Percentiles rank a stretch among this genome's conserved stretches.
These are phyloP conservation scores for Hydnomerulius pinastri DNA, from an alignment of 768 basidiomycete genomes.

Conservation along the genomic window DNA sequence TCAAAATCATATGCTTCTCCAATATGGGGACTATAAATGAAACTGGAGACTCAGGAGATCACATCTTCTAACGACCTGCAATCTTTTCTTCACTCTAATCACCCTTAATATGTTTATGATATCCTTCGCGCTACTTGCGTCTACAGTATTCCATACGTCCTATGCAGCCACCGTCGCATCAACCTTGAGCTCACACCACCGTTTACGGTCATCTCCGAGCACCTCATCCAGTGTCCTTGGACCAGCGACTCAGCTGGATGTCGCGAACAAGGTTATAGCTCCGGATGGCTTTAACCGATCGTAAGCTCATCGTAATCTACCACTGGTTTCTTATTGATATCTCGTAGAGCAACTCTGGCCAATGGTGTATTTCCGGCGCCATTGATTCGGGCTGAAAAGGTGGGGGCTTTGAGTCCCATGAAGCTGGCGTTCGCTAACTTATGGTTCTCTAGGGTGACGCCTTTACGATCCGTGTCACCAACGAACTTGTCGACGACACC, in stretches of 20 bases:
- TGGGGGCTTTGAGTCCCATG: neutral
- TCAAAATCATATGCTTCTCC: neutral
- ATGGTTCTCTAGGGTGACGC: constrained; percentile 33
- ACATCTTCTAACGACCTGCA: neutral
- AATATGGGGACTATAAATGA: constrained; percentile 9
- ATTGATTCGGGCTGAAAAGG: constrained; percentile 43
- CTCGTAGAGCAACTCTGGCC: constrained; percentile 41
- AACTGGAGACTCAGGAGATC: neutral
- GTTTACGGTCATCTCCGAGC: neutral
- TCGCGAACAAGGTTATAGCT: constrained; percentile 41
- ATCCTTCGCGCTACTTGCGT: constrained; percentile 4
- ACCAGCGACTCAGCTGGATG: constrained; percentile 25
- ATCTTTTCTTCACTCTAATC: neutral
- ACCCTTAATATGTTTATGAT: constrained; percentile 2
- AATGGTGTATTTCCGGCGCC: constrained; percentile 49
- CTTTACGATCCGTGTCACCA: constrained; percentile 44
- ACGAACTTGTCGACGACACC: constrained; percentile 44
- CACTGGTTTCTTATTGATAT: neutral
- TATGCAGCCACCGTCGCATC: constrained; percentile 1
- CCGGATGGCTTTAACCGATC: constrained; percentile 52
- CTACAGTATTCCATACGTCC: constrained; percentile 8
- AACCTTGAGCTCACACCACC: neutral
- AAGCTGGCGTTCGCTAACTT: neutral
- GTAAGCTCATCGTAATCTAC: constrained; percentile 19
- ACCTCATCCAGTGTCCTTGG: constrained; percentile 11